These are phyloP conservation scores for Fusarium albidum DNA, from an alignment of 2,329 filamentous ascomycete genomes.

Conservation along the genomic window DNA sequence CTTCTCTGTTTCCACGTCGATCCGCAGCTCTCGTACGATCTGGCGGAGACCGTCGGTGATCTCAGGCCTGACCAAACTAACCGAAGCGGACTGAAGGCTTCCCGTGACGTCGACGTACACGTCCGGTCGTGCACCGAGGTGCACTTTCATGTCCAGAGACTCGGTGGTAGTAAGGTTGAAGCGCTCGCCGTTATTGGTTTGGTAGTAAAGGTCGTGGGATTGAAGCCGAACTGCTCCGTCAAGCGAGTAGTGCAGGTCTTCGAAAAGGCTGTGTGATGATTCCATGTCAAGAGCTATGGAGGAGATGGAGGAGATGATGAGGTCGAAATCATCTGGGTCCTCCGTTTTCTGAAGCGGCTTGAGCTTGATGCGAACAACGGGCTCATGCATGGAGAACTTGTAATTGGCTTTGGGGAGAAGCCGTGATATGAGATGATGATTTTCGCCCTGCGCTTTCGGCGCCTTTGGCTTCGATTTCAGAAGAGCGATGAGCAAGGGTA, in stretches of 20 bases:
- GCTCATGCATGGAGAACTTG: conserved; percentile 96
- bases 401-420: conserved; percentile 92
- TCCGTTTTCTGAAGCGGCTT: conserved; percentile 74
- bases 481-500: conserved; percentile 84
- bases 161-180: conserved; percentile 91
- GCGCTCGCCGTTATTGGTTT: conserved; percentile 81
- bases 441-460: conserved; percentile 49
- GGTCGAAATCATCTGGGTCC: conserved; percentile 84
- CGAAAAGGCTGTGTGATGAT: conserved; percentile 89
- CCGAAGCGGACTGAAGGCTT: conserved; percentile 83
- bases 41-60: conserved; percentile 92
- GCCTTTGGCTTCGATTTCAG: conserved; percentile 63
- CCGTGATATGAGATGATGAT: conserved; percentile 80
- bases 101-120: conserved; percentile 83
- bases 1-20: conserved; percentile 71
- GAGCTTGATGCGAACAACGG: conserved; percentile 87
- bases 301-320: conserved; percentile 94
- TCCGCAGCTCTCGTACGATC: conserved; percentile 84
- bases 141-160: conserved; percentile 84
- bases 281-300: conserved; percentile 93
- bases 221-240: conserved; percentile 83
- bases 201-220: conserved; percentile 92
- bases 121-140: conserved; percentile 85
- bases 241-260: conserved; percentile 86
- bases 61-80: conserved; percentile 90